These are phyloP conservation scores for Erysimum cheiranthoides DNA, from an alignment of 345 rosid species.

Conservation along the genomic window DNA sequence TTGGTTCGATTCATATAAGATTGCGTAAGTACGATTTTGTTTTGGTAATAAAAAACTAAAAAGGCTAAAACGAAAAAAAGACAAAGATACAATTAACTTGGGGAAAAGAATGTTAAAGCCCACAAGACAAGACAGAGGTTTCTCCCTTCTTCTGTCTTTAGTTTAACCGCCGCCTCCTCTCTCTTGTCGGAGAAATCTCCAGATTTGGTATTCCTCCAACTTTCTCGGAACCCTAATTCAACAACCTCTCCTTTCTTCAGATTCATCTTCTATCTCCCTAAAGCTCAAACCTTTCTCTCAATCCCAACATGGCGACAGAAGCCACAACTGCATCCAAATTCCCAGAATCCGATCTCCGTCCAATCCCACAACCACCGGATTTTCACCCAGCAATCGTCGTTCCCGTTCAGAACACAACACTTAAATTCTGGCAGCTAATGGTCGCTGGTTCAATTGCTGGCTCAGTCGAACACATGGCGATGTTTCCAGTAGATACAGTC, in stretches of 20 bases:
- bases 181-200: constrained; percentile 43
- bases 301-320: constrained; percentile 60
- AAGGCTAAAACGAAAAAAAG: not conserved
- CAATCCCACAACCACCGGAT: constrained; percentile 67
- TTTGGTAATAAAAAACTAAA: too few relatives aligned
- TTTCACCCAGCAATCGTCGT: constrained; percentile 58
- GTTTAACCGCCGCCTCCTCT: constrained; percentile 42
- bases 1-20: too few relatives aligned
- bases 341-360: constrained; percentile 68
- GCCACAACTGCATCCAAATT: constrained; percentile 65
- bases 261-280: not conserved
- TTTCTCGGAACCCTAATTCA: constrained; percentile 39
- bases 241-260: not conserved
- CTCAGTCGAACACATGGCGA: constrained; percentile 92
- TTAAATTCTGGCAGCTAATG: constrained; percentile 93
- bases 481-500: constrained; percentile 97
- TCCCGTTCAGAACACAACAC: constrained; percentile 53
- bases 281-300: not conserved
- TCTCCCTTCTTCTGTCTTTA: not conserved
- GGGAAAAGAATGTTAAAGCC: not conserved
- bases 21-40: too few relatives aligned
- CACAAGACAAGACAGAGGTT: constrained; percentile 8
- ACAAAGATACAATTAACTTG: not conserved
- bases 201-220: constrained; percentile 36
- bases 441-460: constrained; percentile 96